Conservation (phyloP, 345 rosid genomes). For the Adansonia digitata region DNA sequence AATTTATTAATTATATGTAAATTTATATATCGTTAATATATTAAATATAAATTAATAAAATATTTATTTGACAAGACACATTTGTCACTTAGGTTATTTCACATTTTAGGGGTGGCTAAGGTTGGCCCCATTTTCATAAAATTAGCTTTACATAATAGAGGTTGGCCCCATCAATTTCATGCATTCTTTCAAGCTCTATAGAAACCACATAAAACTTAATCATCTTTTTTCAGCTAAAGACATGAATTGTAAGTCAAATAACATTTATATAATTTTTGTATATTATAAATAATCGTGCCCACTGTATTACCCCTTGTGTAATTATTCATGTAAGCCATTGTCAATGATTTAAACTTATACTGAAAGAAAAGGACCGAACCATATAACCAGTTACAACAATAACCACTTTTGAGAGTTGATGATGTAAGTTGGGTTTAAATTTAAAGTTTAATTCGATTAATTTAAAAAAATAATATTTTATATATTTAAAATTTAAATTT, state of each 20-base stretch:
- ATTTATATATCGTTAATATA: no score
- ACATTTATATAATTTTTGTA: not conserved
- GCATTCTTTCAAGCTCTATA: not conserved
- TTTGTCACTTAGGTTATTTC: conserved; percentile 20
- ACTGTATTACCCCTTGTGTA: no score
- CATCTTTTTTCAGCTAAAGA: not conserved
- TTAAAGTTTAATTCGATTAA: no score
- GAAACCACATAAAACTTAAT: conserved; percentile 14
- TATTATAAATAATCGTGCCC: not conserved
- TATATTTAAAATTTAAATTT: no score
- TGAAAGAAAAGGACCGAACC: not conserved
- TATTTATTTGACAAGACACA: not conserved
- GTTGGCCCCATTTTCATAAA: conserved; percentile 15
- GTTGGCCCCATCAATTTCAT: no score
- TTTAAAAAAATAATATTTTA: no score
- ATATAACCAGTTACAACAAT: no score
- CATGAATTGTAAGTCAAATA: not conserved
- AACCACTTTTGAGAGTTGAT: not conserved
- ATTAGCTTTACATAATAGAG: conserved; percentile 1
- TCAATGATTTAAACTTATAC: no score
- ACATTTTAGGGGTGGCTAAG: conserved; percentile 12
- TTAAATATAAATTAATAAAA: no score
- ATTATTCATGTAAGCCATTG: no score
- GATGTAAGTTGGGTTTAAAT: not conserved
- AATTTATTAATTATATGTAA: no score